phyloP scores from a whole-genome alignment of 2,329 filamentous ascomycete species.

The Fonsecaea pedrosoi region DNA sequence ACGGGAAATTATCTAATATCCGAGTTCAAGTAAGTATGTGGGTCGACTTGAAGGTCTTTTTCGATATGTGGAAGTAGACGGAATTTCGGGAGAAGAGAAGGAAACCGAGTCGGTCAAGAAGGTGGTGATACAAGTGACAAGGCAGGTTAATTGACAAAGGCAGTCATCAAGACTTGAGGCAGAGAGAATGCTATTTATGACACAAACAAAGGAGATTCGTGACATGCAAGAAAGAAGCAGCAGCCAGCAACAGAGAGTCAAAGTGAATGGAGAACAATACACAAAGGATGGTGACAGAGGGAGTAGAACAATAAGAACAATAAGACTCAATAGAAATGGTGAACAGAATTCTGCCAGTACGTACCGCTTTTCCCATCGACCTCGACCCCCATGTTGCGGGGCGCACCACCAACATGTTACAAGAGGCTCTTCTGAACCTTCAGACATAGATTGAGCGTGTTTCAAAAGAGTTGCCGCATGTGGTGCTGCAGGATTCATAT shows the following conservation, averaged over 20 bases:
- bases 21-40: constrained; percentile 25
- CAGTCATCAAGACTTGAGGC: constrained; percentile 29
- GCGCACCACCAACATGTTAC: constrained; percentile 32
- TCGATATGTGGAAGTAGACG: constrained; percentile 1
- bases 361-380: constrained; percentile 33
- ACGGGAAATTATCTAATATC: constrained; percentile 38
- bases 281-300: constrained; percentile 19
- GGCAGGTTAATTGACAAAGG: constrained; percentile 23
- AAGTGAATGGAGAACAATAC: constrained; percentile 21
- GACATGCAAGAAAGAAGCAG: constrained; percentile 17
- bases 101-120: constrained; percentile 12
- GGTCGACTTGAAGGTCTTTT: neutral
- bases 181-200: constrained; percentile 23
- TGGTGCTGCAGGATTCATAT: constrained; percentile 30
- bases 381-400: constrained; percentile 26
- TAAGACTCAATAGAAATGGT: neutral
- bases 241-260: constrained; percentile 25
- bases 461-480: constrained; percentile 31
- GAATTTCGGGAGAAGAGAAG: constrained; percentile 9
- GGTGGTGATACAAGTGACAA: constrained; percentile 22
- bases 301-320: constrained; percentile 31
- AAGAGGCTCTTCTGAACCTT: constrained; percentile 24
- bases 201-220: constrained; percentile 38
- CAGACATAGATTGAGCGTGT: constrained; percentile 18
- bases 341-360: constrained; percentile 25